Base-by-base conservation (phyloP, 2,329 filamentous ascomycete genomes). In the Xylariaceae sp. region DNA sequence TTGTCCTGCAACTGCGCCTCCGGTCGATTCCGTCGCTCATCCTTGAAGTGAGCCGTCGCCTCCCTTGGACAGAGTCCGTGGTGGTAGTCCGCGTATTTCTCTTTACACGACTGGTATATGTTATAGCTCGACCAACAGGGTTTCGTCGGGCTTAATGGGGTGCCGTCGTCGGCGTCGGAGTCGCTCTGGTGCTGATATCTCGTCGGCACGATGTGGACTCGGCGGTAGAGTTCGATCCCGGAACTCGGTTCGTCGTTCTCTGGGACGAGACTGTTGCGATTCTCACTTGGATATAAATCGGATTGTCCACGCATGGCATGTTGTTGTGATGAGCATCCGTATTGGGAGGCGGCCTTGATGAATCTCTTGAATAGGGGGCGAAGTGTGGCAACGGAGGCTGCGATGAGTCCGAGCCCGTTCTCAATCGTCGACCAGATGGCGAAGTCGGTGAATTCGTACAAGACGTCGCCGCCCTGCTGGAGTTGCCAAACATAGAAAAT, bases 401-500 rank as follows among this genome's bases (percentile, higher is more conserved):
- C 75, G 4, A 72, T 68, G 1, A 78, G 72, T 4, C 74, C 75
- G 13, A 78, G 72, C 3, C 73, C 73, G 37, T 73, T 74, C 61
- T 78, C 75, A n/a, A 75, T 70, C 51, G 76, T 75, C 3, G 73
- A 76, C 76, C 76, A 78, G 58, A 77, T 77, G 4, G 74, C 72
- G 5, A 77, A 66, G 62, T 76, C 75, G 13, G 75, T 73, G 58
- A 75, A 75, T 57, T 73, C 71, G 69, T 74, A 77, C 1, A 75
- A 67, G 53, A 73, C 73, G 57, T 78, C 76, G 8, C 61, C 60
- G 34, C 71, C 72, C n/a, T 69, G 63, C 1, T 68, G 67, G 4
- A 78, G 68, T 39, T 70, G 62, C 58, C 69, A 68, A n/a, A 77
- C 73, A 63, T 77, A 78, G 4, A 74, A 72, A 37, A 78, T 73